Evolutionary conservation across 768 basidiomycete species (phyloP).

Genomic region (Leccinum truebloodii): DNA sequence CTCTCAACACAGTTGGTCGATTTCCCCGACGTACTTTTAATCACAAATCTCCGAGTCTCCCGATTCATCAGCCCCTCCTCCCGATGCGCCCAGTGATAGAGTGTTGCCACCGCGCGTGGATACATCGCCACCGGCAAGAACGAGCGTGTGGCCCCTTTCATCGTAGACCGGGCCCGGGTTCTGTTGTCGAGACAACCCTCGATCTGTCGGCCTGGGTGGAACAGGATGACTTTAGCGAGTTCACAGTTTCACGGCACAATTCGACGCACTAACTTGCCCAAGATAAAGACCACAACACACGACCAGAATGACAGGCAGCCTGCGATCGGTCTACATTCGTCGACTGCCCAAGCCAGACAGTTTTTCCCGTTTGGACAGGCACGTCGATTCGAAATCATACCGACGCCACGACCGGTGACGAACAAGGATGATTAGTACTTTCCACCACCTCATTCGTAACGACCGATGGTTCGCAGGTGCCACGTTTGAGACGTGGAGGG

Average conservation of each 20-base stretch:
- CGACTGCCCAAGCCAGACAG: conserved; percentile 39
- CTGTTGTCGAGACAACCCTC: conserved; percentile 39
- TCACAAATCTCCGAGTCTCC: conserved; percentile 24
- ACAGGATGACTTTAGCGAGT: conserved; percentile 70
- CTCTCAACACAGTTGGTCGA: conserved; percentile 35
- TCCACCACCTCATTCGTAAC: conserved; percentile 30
- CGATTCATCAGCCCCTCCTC: conserved; percentile 29
- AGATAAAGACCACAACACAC: conserved; percentile 25
- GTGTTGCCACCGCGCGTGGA: conserved; percentile 33
- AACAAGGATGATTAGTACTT: conserved; percentile 36
- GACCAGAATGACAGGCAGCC: conserved; percentile 9
- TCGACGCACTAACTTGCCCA: conserved; percentile 37
- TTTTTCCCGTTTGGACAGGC: conserved; percentile 56
- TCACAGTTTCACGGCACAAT: conserved; percentile 64
- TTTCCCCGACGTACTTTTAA: conserved; percentile 25
- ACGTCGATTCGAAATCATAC: conserved; percentile 44
- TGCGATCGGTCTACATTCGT: conserved; percentile 15
- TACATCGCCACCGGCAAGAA: conserved; percentile 23
- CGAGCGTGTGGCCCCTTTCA: conserved; percentile 25
- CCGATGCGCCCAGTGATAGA: conserved; percentile 26
- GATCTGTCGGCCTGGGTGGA: conserved; percentile 56
- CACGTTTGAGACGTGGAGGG: conserved; percentile 67
- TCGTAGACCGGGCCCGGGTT: conserved; percentile 21
- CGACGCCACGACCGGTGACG: conserved; percentile 31
- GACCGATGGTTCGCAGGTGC: conserved; percentile 38